A percentile compares a stretch with the other conserved stretches of the same genome.
Conservation (phyloP, 495 filamentous ascomycete species). For the Ramalina peruviana region DNA sequence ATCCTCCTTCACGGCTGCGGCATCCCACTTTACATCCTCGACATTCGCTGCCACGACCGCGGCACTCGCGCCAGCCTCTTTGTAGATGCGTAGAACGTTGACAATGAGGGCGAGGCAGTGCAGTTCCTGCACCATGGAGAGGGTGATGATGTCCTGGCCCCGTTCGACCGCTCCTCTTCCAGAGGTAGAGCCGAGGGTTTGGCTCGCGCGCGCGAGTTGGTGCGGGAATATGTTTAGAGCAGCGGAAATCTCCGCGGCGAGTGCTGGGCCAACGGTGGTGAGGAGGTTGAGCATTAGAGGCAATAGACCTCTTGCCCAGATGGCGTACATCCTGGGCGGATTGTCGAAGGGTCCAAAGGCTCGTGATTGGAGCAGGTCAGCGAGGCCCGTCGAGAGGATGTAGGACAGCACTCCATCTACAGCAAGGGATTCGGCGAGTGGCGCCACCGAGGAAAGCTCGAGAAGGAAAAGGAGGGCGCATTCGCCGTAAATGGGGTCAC, state of each 20-base stretch:
- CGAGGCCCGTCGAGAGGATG: slow-evolving; percentile 62
- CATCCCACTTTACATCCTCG: slow-evolving; percentile 58
- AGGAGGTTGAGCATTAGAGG: slow-evolving; percentile 86
- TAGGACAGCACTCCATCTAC: slow-evolving; percentile 67
- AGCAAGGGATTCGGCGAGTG: slow-evolving; percentile 77
- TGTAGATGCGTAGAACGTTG: slow-evolving; percentile 45
- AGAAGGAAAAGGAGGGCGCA: slow-evolving; percentile 75
- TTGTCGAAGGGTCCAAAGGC: slow-evolving; percentile 57
- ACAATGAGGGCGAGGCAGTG: slow-evolving; percentile 63
- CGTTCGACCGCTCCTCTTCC: slow-evolving; percentile 12
- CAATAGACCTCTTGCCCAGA: slow-evolving; percentile 80
- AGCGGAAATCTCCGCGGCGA: slow-evolving; percentile 67
- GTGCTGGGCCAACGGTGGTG: slow-evolving; percentile 58
- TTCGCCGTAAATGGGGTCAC: slow-evolving; percentile 91
- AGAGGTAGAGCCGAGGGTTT: slow-evolving; percentile 39
- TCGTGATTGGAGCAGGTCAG: slow-evolving; percentile 51
- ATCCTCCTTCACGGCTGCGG: slow-evolving; percentile 53
- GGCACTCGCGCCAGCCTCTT: slow-evolving; percentile 41
- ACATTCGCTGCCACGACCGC: slow-evolving; percentile 49
- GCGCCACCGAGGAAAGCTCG: slow-evolving; percentile 68
- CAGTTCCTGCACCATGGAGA: slow-evolving; percentile 58
- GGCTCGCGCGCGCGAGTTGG: slow-evolving; percentile 48
- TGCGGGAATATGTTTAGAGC: slow-evolving; percentile 77
- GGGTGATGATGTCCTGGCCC: slow-evolving; percentile 40
- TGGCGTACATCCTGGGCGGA: slow-evolving; percentile 47